Percentiles rank a stretch among this genome's conserved stretches.
Conservation (phyloP, 148 eudicot genomes). For the Amaranthus cruentus region DNA sequence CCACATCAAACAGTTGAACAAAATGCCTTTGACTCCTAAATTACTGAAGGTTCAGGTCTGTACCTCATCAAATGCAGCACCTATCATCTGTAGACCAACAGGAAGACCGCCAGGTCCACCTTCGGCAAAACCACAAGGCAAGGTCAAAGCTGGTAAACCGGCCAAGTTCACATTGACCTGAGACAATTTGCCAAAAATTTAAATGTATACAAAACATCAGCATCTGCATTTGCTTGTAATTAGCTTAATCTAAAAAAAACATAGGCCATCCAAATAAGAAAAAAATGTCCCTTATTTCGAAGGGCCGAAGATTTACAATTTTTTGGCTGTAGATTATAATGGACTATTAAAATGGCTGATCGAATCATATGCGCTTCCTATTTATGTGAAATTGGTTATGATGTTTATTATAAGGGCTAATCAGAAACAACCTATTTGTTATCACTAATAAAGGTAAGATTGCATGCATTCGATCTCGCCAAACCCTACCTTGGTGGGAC, state of each 20-base stretch:
- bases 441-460: no score
- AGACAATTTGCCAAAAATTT: conserved; percentile 2
- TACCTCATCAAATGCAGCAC: conserved; percentile 96
- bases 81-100: conserved; percentile 89
- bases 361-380: no score
- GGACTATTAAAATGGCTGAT: no score
- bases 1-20: neutral
- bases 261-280: neutral
- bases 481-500: no score
- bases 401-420: no score
- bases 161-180: conserved; percentile 99
- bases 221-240: conserved; percentile 2
- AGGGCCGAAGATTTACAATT: no score
- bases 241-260: neutral
- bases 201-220: neutral
- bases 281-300: neutral
- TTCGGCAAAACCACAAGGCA: conserved; percentile 84
- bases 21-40: neutral
- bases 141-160: conserved; percentile 89
- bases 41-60: neutral
- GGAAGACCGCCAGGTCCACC: conserved; percentile 64
- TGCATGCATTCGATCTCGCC: no score
- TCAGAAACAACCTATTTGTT: no score
- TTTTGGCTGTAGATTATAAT: no score
- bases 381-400: no score